A percentile compares a stretch with the other conserved stretches of the same genome.
Evolutionary conservation across 441 rosid genomes (phyloP).

Genomic region (Pelargonium australe): DNA sequence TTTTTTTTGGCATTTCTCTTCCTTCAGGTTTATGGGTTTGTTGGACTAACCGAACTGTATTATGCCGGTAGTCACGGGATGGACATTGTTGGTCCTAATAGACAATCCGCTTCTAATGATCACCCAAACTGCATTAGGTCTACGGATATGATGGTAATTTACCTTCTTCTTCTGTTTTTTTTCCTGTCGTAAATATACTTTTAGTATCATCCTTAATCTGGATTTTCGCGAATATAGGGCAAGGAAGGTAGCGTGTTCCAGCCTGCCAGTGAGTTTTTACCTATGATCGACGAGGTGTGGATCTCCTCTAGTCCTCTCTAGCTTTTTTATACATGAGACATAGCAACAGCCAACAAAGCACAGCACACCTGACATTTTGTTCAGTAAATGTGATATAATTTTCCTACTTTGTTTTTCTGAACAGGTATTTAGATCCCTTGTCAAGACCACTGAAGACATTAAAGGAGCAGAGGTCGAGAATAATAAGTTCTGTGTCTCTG

Average conservation of each 20-base stretch:
- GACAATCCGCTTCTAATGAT: conserved; percentile 36
- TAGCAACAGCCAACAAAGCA: background rate
- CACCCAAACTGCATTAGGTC: conserved; percentile 38
- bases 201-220: conserved; percentile 14
- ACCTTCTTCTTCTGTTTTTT: no score
- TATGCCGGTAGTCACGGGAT: conserved; percentile 99
- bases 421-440: conserved; percentile 63
- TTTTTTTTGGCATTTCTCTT: conserved; percentile 4
- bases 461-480: conserved; percentile 76
- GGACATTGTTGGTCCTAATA: conserved; percentile 84
- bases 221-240: conserved; percentile 34
- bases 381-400: conserved; percentile 4
- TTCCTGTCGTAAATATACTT: no score
- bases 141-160: conserved; percentile 49
- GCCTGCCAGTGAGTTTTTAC: conserved; percentile 88
- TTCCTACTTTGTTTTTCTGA: conserved; percentile 2
- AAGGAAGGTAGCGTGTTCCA: conserved; percentile 79
- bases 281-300: conserved; percentile 66
- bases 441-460: conserved; percentile 54
- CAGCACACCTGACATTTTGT: conserved; percentile 1
- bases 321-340: background rate
- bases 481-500: conserved; percentile 87
- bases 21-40: conserved; percentile 76
- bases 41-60: conserved; percentile 65
- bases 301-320: background rate